phyloP scores from a whole-genome alignment of 2,329 filamentous ascomycete species.

The Pezicula carpinea region DNA sequence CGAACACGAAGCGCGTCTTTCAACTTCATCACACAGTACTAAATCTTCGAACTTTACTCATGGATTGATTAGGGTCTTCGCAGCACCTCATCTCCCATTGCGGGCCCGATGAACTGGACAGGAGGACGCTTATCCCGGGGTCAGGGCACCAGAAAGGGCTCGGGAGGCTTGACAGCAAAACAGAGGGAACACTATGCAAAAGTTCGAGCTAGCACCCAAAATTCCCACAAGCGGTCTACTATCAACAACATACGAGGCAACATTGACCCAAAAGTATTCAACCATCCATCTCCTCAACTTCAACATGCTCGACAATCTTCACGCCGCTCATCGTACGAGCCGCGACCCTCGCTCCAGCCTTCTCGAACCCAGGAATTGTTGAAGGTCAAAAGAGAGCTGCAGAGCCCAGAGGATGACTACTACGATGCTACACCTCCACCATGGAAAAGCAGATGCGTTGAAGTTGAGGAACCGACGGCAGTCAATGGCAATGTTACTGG shows the following conservation, averaged over 20 bases:
- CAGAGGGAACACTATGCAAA: conserved; percentile 2
- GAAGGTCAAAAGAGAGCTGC: too few relatives aligned
- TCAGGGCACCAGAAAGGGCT: not conserved
- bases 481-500: too few relatives aligned
- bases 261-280: not conserved
- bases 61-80: too few relatives aligned
- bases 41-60: too few relatives aligned
- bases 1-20: too few relatives aligned
- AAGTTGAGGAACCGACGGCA: not conserved
- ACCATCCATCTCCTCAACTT: too few relatives aligned
- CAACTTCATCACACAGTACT: too few relatives aligned
- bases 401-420: conserved; percentile 14
- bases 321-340: too few relatives aligned
- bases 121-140: not conserved
- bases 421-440: conserved; percentile 20
- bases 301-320: too few relatives aligned
- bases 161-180: not conserved
- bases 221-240: not conserved
- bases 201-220: not conserved
- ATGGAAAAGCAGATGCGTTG: conserved; percentile 6
- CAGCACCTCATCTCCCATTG: too few relatives aligned
- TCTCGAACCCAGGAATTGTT: too few relatives aligned
- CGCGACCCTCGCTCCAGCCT: too few relatives aligned
- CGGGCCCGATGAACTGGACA: not conserved
- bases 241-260: not conserved